Evolutionary conservation across 2,329 filamentous ascomycete genomes (phyloP).

Genomic region (Sphaerulina musiva): DNA sequence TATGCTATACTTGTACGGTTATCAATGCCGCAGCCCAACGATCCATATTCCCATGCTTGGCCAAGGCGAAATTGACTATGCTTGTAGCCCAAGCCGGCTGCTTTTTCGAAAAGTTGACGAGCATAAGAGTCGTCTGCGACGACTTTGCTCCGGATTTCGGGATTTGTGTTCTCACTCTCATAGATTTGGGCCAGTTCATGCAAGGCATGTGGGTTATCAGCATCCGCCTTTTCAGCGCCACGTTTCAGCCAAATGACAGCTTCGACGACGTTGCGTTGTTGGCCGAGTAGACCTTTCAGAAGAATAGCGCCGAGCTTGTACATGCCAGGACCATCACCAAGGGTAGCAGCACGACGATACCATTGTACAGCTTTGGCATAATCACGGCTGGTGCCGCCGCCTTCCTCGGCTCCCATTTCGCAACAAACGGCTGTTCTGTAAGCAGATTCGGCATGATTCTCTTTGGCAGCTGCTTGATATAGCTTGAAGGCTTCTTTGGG

Average conservation of each 20-base stretch:
- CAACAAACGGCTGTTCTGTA: constrained; percentile 96
- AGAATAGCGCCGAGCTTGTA: constrained; percentile 98
- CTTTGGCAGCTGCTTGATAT: constrained; percentile 89
- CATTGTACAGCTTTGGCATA: constrained; percentile 93
- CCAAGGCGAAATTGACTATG: constrained; percentile 89
- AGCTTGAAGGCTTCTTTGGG: constrained; percentile 87
- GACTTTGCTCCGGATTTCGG: constrained; percentile 58
- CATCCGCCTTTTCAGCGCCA: constrained; percentile 79
- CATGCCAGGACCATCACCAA: constrained; percentile 91
- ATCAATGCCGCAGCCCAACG: constrained; percentile 76
- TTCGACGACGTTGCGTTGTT: constrained; percentile 73
- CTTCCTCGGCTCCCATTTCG: constrained; percentile 90
- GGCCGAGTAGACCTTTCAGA: constrained; percentile 87
- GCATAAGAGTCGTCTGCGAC: constrained; percentile 78
- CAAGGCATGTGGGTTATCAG: constrained; percentile 87
- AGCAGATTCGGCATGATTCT: constrained; percentile 76
- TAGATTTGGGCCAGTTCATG: constrained; percentile 72
- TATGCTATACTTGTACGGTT: constrained; percentile 80
- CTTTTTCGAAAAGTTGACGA: constrained; percentile 72
- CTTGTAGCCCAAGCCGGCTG: constrained; percentile 85
- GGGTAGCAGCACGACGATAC: constrained; percentile 87
- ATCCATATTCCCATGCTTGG: constrained; percentile 80
- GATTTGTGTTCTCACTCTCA: constrained; percentile 53
- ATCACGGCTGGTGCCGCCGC: constrained; percentile 85
- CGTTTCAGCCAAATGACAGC: constrained; percentile 89